Conservation (phyloP, 495 filamentous ascomycete genomes). For the Aspergillus cavernicola region DNA sequence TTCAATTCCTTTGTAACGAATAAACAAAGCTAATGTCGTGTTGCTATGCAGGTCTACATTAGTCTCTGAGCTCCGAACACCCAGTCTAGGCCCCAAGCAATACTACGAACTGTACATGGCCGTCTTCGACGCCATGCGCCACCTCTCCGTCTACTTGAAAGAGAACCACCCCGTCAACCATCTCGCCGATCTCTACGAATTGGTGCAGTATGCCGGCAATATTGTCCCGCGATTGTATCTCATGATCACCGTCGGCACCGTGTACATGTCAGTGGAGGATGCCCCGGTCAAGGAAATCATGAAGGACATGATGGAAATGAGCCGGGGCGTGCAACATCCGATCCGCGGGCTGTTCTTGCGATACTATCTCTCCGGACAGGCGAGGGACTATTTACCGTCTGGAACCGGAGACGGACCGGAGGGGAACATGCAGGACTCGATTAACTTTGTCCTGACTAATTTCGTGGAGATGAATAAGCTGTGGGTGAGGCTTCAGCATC, state of each 20-base stretch:
- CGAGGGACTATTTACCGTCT: constrained; percentile 77
- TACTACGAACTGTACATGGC: constrained; percentile 99
- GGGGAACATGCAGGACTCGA: constrained; percentile 93
- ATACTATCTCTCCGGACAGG: constrained; percentile 94
- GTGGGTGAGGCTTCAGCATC: constrained; percentile 96
- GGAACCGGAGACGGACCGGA: constrained; percentile 86
- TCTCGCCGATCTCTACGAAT: constrained; percentile 95
- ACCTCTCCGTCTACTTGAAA: constrained; percentile 92
- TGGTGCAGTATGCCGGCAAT: constrained; percentile 98
- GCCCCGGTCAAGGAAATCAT: constrained; percentile 99
- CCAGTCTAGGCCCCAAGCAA: constrained; percentile 92
- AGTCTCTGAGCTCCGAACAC: constrained; percentile 94
- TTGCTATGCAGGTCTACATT: constrained; percentile 73
- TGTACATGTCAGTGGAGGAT: constrained; percentile 98
- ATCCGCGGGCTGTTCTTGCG: constrained; percentile 90
- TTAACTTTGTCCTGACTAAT: constrained; percentile 95
- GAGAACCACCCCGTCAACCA: constrained; percentile 98
- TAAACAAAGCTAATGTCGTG: too few relatives aligned
- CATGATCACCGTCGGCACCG: constrained; percentile 98
- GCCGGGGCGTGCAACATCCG: constrained; percentile 92
- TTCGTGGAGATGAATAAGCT: constrained; percentile 99
- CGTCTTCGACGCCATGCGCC: constrained; percentile 94
- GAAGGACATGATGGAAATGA: constrained; percentile 99
- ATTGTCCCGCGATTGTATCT: constrained; percentile 95
- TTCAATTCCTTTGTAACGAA: too few relatives aligned